Conservation (phyloP, 176 grass and related monocot species). For the Raddia guianensis region DNA sequence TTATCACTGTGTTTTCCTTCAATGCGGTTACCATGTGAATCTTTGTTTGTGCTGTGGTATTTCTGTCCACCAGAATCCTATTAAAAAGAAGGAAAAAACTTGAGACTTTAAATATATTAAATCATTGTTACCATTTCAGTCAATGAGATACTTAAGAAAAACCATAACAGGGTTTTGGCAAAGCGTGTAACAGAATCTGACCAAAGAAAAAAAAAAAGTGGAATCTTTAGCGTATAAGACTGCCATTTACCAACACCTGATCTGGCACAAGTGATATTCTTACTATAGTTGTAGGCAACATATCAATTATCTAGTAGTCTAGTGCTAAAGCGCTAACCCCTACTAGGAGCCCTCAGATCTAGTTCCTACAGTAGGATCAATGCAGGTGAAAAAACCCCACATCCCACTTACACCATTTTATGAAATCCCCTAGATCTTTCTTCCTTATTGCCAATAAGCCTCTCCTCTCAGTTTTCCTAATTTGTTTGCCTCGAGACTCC, state of each 20-base stretch:
- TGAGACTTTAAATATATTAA: conserved; percentile 17
- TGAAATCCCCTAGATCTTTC: no score
- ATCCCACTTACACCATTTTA: no score
- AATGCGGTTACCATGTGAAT: conserved; percentile 26
- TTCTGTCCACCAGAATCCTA: conserved; percentile 46
- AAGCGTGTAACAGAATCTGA: conserved; percentile 19
- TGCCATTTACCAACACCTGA: background rate
- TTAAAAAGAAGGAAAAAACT: conserved; percentile 3
- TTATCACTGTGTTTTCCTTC: conserved; percentile 46
- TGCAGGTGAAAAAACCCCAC: no score
- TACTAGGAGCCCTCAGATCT: no score
- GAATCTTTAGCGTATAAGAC: background rate
- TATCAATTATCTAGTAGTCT: no score
- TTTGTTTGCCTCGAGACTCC: no score
- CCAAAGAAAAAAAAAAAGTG: conserved; percentile 21
- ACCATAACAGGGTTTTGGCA: conserved; percentile 19
- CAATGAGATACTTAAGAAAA: background rate
- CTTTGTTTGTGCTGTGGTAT: conserved; percentile 36
- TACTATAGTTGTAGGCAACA: background rate
- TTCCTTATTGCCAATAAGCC: no score
- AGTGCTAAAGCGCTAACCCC: no score
- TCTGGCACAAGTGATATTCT: background rate
- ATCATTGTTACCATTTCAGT: background rate
- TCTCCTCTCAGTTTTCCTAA: no score
- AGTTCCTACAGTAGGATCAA: no score